Base-by-base conservation (phyloP, 2,329 filamentous ascomycete genomes). In the Beauveria asiatica region DNA sequence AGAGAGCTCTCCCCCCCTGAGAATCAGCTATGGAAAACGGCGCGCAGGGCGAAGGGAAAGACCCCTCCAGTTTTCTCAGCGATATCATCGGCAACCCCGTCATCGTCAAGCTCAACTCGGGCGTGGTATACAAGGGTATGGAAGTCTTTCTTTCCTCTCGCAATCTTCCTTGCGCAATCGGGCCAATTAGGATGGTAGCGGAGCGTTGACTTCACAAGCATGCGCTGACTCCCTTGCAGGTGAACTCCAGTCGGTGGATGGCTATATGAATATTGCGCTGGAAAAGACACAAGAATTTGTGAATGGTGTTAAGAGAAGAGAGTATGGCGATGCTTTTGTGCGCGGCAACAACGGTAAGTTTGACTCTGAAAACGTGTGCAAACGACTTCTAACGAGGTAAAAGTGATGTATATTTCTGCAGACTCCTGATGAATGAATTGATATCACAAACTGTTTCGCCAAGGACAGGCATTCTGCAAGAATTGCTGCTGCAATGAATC, bases 241-340 rank as follows among this genome's bases (percentile, higher is more conserved):
- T 67, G 92, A 97, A 73, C 83, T 97, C 42, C 92, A 97, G 73
- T 96, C 92, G 0, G 93, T 99, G 54, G 94, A 99, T 74, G 94
- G 94, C 57, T 99, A 97, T 77, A 99, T 99, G 94, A 99, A 99
- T 77, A 97, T 99, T 72, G 93, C 94, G 13, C 83, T 99, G 33
- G 94, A 99, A 75, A 94, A 96, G 77, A 96, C 92, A 21, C 87
- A 90, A 65, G 94, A 99, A 76, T 92, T 87, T 67, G 88, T 97
- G 66, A 88, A 96, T 70, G 93, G 92, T 46, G 83, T 86, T 65
- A 85, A 93, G 75, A 83, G 89, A 68, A 83, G 90, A 68, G 89
- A 84, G 59, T 97, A 96, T 72, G 93, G 93, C 8, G 93, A 97
- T 79, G 91, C 93, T 5, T 97, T 97, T 73, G 89, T 97, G 61